These are phyloP conservation scores for Raphanus sativus DNA, from an alignment of 345 rosid genomes.

Conservation along the genomic window DNA sequence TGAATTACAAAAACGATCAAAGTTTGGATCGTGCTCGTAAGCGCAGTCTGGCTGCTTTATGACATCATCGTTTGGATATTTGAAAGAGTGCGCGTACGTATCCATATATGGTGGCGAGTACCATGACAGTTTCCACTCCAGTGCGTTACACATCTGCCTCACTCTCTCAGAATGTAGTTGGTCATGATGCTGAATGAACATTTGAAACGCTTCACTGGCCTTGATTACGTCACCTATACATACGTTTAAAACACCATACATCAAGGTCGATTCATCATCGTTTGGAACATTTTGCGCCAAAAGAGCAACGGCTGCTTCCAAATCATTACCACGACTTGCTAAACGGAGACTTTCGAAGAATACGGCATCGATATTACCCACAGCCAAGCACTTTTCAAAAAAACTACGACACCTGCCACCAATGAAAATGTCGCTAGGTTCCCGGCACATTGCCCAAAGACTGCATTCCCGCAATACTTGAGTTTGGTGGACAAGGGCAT, in stretches of 20 bases:
- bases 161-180: background rate
- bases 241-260: background rate
- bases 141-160: background rate
- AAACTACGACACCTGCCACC: too few relatives aligned
- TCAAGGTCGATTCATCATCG: background rate
- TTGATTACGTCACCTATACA: background rate
- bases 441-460: too few relatives aligned
- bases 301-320: background rate
- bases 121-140: background rate
- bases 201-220: background rate
- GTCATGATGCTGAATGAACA: background rate
- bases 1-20: background rate
- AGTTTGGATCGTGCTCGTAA: background rate
- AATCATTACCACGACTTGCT: background rate
- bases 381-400: background rate
- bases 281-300: background rate
- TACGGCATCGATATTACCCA: background rate
- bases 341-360: background rate
- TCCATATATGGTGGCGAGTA: background rate
- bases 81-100: background rate
- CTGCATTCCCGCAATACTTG: too few relatives aligned
- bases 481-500: too few relatives aligned
- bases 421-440: too few relatives aligned
- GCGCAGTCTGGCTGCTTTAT: background rate
- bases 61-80: background rate